Base-by-base conservation (phyloP, 345 rosid genomes). In the Dipteronia dyeriana region DNA sequence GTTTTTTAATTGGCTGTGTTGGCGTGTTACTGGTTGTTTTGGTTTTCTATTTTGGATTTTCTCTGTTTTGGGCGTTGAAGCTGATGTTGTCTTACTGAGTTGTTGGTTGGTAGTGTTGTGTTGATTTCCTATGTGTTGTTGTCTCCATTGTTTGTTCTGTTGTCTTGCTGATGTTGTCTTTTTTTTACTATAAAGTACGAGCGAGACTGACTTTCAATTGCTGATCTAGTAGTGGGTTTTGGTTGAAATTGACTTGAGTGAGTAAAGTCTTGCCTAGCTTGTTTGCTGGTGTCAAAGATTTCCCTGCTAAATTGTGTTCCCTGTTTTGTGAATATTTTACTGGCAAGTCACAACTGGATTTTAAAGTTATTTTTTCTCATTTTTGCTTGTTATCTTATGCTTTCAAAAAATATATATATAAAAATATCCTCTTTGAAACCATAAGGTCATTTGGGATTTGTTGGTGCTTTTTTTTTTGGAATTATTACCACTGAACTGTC, bases 221-320 rank as follows among this genome's bases (percentile, higher is more conserved):
- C 10, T 43, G 19, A 41, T 10, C 31, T 23, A 23, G 68, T 23
- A 25, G 41, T 41, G 59, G 76, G 68, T 25, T 62, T 73, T 73
- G 68, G 65, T 16, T 45, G 59, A 23, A 23, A 9, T 74, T 74
- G 41, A 62, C 41, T 62, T 62, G 39, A 54, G 26, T 73, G 7
- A 22, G 47, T 39, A 59, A 26, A 38, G 31, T 38, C 64, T 41
- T 53, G 57, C 57, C n/a, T 53, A 53, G n/a, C n/a, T 53, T 53
- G 57, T 53, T 53, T 53, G 7, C 23, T 19, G 19, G n/a, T 57
- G 38, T 13, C 16, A 26, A 29, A n/a, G n/a, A 10, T 26, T 51
- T 29, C n/a, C 8, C 22, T 34, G 38, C 38, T 34, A 34, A 34
- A 34, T 34, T 34, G 38, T 34, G 38, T 34, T 34, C 38, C 38